Percentiles rank a stretch among this genome's conserved stretches.
These are phyloP conservation scores for Strobilomyces confusus DNA, from an alignment of 768 basidiomycete genomes.

Conservation along the genomic window DNA sequence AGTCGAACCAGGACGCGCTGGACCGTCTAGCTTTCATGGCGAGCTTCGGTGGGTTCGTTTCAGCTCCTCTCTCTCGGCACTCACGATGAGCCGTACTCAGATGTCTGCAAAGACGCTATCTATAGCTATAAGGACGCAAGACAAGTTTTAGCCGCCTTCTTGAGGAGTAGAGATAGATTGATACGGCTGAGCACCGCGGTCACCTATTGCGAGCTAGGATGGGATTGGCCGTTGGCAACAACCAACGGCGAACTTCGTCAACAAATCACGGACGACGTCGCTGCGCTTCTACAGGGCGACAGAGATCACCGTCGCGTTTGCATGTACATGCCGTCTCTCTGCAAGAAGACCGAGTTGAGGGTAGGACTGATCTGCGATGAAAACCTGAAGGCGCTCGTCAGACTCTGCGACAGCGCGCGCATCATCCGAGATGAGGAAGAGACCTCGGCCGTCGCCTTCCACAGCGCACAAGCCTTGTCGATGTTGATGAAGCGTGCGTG, in stretches of 20 bases:
- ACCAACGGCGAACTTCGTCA: background rate
- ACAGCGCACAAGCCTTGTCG: constrained; percentile 25
- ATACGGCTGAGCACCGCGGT: constrained; percentile 25
- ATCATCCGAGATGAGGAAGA: constrained; percentile 13
- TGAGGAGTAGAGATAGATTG: constrained; percentile 12
- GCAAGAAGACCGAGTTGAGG: constrained; percentile 16
- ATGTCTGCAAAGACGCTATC: constrained; percentile 13
- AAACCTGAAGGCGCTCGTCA: constrained; percentile 18
- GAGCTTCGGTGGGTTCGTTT: constrained; percentile 20
- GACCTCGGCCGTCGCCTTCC: constrained; percentile 16
- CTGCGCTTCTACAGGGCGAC: constrained; percentile 11
- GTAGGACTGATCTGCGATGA: constrained; percentile 11
- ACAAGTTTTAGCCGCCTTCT: constrained; percentile 9
- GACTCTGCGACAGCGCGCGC: constrained; percentile 13
- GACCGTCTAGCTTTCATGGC: constrained; percentile 30
- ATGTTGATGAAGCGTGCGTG: constrained; percentile 24
- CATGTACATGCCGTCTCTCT: constrained; percentile 28
- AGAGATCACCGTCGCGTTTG: constrained; percentile 21
- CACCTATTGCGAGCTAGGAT: constrained; percentile 25
- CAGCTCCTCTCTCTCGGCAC: background rate
- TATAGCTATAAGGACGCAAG: background rate
- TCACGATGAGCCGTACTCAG: constrained; percentile 7
- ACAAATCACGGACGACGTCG: constrained; percentile 9
- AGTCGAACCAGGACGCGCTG: constrained; percentile 18
- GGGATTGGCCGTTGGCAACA: constrained; percentile 15